These are phyloP conservation scores for Colletotrichum endophyticum DNA, from an alignment of 2,329 filamentous ascomycete genomes.

Conservation along the genomic window DNA sequence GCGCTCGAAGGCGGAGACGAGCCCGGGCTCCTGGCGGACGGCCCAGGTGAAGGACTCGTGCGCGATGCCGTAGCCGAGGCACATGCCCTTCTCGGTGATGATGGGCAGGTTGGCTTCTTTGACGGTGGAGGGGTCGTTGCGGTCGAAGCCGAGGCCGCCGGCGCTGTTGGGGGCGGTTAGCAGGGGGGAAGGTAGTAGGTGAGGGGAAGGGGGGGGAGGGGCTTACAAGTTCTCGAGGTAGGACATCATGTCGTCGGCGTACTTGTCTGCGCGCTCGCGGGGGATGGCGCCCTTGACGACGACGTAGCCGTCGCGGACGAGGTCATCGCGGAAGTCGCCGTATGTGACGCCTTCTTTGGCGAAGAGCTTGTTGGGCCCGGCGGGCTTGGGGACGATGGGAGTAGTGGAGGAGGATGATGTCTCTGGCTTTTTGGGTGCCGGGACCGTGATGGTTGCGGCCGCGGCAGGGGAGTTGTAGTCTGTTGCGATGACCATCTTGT, in stretches of 20 bases:
- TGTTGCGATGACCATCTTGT: not conserved
- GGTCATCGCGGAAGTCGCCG: not conserved
- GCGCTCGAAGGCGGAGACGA: not conserved
- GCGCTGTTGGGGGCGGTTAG: not conserved
- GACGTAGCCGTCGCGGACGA: not conserved
- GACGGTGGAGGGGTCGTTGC: conserved; percentile 43
- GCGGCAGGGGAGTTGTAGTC: not conserved
- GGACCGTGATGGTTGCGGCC: not conserved
- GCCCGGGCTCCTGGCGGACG: not conserved
- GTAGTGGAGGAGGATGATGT: fast-evolving
- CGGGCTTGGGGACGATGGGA: not conserved
- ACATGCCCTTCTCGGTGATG: conserved; percentile 11
- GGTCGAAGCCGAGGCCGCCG: conserved; percentile 22
- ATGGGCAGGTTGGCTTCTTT: conserved; percentile 27
- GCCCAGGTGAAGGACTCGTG: conserved; percentile 5
- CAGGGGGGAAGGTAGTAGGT: no score
- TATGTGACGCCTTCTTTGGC: not conserved
- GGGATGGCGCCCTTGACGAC: conserved; percentile 1
- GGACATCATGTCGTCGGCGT: not conserved
- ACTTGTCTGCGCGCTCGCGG: not conserved
- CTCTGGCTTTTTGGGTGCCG: not conserved
- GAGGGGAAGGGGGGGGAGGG: fast-evolving
- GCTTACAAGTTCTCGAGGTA: not conserved
- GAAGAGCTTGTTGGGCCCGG: not conserved
- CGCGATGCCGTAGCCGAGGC: conserved; percentile 3